A percentile compares a stretch with the other conserved stretches of the same genome.
Evolutionary conservation across 2,329 filamentous ascomycete genomes (phyloP).

Genomic region (Trichoderma harzianum): DNA sequence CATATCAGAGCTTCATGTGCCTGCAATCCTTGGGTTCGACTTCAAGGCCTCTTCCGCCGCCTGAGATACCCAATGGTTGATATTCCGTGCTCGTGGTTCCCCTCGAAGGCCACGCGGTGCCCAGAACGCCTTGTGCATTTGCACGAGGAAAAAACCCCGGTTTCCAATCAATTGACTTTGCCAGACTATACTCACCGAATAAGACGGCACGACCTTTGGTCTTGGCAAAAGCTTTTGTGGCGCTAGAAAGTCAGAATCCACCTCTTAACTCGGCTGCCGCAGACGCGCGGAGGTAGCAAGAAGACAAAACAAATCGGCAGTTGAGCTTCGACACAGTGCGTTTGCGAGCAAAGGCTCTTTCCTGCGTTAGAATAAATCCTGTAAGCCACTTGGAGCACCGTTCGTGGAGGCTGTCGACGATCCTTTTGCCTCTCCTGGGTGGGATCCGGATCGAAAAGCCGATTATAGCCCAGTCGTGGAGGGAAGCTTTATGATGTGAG

Average conservation of each 20-base stretch:
- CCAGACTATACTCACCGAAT: neutral
- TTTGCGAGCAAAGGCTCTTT: neutral
- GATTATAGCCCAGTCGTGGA: neutral
- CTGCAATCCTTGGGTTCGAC: neutral
- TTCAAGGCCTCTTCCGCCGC: neutral
- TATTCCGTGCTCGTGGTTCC: neutral
- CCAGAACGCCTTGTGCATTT: neutral
- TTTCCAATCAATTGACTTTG: neutral
- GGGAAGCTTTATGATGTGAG: conserved; percentile 12
- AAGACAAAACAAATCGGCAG: neutral
- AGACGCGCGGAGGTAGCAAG: neutral
- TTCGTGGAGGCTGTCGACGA: neutral
- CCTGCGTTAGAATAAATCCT: neutral
- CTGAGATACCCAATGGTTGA: neutral
- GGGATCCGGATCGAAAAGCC: neutral
- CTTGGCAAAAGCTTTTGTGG: neutral
- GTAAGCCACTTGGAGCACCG: neutral
- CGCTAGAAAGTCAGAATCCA: neutral
- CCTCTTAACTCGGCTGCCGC: neutral
- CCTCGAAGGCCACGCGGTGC: neutral
- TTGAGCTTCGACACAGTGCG: conserved; percentile 1
- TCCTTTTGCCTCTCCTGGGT: neutral
- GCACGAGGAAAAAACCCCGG: neutral
- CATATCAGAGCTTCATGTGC: neutral
- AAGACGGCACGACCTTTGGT: neutral